phyloP scores from a whole-genome alignment of 257 asterid species.

The Henckelia pumila region DNA sequence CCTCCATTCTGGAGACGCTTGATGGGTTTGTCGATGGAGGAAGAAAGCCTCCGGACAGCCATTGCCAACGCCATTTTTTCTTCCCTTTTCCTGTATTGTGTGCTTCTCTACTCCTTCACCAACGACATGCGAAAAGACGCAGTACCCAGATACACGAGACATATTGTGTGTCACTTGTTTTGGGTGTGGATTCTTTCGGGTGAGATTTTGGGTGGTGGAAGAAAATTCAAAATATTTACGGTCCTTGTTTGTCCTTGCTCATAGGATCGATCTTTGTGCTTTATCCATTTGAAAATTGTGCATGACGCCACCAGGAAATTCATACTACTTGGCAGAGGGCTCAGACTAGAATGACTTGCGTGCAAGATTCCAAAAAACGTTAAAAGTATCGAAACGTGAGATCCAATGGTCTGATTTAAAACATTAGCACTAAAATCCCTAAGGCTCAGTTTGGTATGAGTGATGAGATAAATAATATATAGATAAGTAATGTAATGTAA shows the following conservation, averaged over 20 bases:
- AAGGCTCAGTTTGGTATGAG: no score
- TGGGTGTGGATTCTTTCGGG: constrained; percentile 4
- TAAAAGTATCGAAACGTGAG: no score
- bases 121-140: constrained; percentile 23
- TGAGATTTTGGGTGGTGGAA: constrained; percentile 41
- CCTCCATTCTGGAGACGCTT: constrained; percentile 56
- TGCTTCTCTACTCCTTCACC: constrained; percentile 24
- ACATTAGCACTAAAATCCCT: no score
- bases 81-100: neutral
- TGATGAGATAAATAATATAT: no score
- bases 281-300: constrained; percentile 21
- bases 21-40: constrained; percentile 59
- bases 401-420: no score
- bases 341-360: no score
- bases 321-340: no score
- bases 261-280: neutral
- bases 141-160: neutral
- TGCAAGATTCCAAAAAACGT: no score
- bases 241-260: neutral
- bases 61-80: constrained; percentile 68
- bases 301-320: no score
- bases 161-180: constrained; percentile 7
- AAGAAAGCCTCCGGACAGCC: constrained; percentile 75
- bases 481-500: no score
- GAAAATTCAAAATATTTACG: constrained; percentile 33